Conservation (phyloP, 495 filamentous ascomycete genomes). For the Niebla homalea region DNA sequence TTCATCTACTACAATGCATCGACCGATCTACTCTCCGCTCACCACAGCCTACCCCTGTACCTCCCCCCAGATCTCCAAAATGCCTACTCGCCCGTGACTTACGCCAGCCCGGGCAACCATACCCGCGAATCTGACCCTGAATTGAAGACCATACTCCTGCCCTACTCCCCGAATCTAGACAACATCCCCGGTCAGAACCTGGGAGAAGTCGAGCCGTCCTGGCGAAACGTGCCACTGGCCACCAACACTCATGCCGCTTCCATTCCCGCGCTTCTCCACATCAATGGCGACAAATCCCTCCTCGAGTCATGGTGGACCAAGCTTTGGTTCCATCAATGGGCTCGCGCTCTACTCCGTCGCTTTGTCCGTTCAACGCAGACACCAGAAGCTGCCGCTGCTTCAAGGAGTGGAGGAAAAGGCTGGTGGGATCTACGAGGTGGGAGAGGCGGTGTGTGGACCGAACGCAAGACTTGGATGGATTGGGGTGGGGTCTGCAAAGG, state of each 20-base stretch:
- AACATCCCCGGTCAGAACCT: constrained; percentile 20
- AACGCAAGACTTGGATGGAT: constrained; percentile 37
- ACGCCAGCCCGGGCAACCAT: constrained; percentile 14
- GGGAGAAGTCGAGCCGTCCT: constrained; percentile 24
- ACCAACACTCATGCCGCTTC: constrained; percentile 39
- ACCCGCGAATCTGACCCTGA: constrained; percentile 15
- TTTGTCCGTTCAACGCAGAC: constrained; percentile 33
- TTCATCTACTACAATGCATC: constrained; percentile 36
- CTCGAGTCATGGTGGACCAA: constrained; percentile 37
- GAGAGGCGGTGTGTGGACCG: constrained; percentile 48
- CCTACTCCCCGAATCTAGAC: constrained; percentile 31
- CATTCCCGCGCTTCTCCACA: constrained; percentile 37
- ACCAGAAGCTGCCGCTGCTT: constrained; percentile 30
- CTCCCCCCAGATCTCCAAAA: constrained; percentile 25
- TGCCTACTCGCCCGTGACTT: constrained; percentile 28
- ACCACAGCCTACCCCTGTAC: constrained; percentile 31
- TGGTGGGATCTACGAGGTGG: constrained; percentile 44
- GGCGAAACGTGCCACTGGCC: constrained; percentile 37
- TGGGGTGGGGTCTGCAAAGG: constrained; percentile 41
- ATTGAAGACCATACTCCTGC: constrained; percentile 21
- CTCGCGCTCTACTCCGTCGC: constrained; percentile 36
- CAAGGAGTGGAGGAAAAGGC: constrained; percentile 34
- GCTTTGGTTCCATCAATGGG: constrained; percentile 45
- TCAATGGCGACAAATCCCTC: constrained; percentile 32
- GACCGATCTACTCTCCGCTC: constrained; percentile 25